Base-by-base conservation (phyloP, 805 yeast genomes). In the Ogataea allantospora region DNA sequence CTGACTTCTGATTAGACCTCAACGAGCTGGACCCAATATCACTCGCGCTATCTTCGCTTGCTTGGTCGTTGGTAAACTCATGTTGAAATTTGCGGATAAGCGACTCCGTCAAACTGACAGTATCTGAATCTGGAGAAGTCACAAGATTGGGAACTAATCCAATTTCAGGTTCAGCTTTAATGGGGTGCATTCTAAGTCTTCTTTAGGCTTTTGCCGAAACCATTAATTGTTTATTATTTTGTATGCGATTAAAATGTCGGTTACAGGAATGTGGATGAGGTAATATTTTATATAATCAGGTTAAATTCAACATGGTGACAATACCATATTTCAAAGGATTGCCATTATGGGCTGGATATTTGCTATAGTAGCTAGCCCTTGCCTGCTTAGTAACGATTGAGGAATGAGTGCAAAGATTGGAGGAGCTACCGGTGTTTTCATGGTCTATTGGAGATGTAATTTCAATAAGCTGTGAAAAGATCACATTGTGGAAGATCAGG, bases 1-100 rank as follows among this genome's bases (percentile, higher is more conserved):
- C 7, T 4, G 40, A 28, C 17, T 13, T 12, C 10, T 9, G 19
- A 9, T 15, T 15, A n/a, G 6, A 17, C 18, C 18, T 17, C 5
- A 11, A 4, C 12, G 7, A 18, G 12, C 12, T 25, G 7, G 32
- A 24, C 12, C 19, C 18, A 18, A 13, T 6, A n/a, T 24, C 30
- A 11, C 36, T 26, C 13, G 20, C 18, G n/a, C 24, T 27, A 3
- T 15, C 17, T 5, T 19, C 21, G n/a, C 21, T 20, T n/a, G 20
- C 21, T 14, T 7, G 11, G 30, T 11, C 24, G 18, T 24, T 27
- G 13, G 24, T 23, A 29, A 49, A 40, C 25, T 46, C 48, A n/a
- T 44, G 39, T 26, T 49, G 50, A 31, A 49, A 44, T 18, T 42
- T 43, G 13, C 38, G 43, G 14, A 49, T 34, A 27, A 49, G 27